A percentile compares a stretch with the other conserved stretches of the same genome.
Evolutionary conservation across 2,329 filamentous ascomycete genomes (phyloP).

Genomic region (Cladophialophora bantiana): DNA sequence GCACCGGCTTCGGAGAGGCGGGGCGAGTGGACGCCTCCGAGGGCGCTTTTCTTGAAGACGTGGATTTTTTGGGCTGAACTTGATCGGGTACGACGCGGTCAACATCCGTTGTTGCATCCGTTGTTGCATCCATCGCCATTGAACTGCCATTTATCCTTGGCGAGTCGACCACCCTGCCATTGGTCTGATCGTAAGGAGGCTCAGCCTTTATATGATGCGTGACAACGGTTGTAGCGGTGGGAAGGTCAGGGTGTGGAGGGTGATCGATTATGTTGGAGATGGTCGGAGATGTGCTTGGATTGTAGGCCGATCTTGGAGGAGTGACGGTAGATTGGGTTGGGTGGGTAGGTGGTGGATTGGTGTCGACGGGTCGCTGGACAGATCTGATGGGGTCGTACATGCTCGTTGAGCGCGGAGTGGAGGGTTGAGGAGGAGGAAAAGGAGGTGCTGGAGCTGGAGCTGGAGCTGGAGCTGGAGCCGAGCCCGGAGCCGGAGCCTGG

Average conservation of each 20-base stretch:
- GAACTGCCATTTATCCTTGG: conserved; percentile 26
- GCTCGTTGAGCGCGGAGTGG: conserved; percentile 52
- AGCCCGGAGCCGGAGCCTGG: too few species aligned
- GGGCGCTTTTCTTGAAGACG: conserved; percentile 52
- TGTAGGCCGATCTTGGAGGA: conserved; percentile 60
- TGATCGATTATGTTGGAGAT: conserved; percentile 90
- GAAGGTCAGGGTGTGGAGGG: conserved; percentile 41
- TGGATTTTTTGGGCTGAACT: conserved; percentile 44
- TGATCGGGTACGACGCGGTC: conserved; percentile 39
- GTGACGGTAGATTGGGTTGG: conserved; percentile 66
- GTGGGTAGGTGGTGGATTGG: conserved; percentile 65
- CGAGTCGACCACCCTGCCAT: conserved; percentile 44
- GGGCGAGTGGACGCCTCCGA: conserved; percentile 61
- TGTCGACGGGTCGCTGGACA: conserved; percentile 57
- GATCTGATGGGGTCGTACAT: conserved; percentile 89
- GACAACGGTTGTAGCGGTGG: conserved; percentile 30
- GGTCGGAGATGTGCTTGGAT: conserved; percentile 87
- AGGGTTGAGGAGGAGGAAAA: conserved; percentile 38
- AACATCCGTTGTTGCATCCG: conserved; percentile 30
- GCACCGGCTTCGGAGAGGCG: conserved; percentile 63
- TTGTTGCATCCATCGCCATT: conserved; percentile 29
- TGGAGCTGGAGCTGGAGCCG: too few species aligned
- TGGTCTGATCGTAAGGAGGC: conserved; percentile 44
- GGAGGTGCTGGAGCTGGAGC: conserved; percentile 38
- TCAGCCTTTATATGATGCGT: conserved; percentile 37